A percentile compares a stretch with the other conserved stretches of the same genome.
These are phyloP conservation scores for Hyaloscypha hepaticicola DNA, from an alignment of 495 filamentous ascomycete genomes.

Conservation along the genomic window DNA sequence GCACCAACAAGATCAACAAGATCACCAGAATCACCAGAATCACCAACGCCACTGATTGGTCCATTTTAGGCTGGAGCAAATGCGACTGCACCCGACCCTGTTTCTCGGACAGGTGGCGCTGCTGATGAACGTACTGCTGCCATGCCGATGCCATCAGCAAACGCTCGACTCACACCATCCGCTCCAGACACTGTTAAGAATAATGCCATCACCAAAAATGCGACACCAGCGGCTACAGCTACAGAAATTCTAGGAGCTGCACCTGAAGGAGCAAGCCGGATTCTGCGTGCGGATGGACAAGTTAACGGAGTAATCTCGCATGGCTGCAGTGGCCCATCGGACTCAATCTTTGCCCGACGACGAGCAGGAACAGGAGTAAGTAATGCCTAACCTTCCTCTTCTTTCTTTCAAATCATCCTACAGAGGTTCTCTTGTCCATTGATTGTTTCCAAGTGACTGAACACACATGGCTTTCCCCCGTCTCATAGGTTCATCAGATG, in stretches of 20 bases:
- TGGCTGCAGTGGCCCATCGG: neutral
- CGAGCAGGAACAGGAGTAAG: neutral
- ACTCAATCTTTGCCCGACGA: neutral
- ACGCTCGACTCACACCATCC: neutral
- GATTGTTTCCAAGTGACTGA: neutral
- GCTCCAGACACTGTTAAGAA: neutral
- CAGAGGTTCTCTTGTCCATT: too few relatives aligned
- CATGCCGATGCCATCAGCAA: neutral
- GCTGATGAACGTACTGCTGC: too few relatives aligned
- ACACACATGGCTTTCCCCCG: neutral
- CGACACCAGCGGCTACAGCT: neutral
- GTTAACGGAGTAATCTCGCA: neutral
- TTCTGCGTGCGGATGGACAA: neutral
- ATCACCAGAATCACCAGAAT: too few relatives aligned
- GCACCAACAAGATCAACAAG: neutral
- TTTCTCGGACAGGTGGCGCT: too few relatives aligned
- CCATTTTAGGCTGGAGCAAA: neutral
- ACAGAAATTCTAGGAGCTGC: neutral
- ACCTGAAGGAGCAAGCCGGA: neutral
- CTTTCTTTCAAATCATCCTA: too few relatives aligned
- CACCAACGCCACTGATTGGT: neutral
- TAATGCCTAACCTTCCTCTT: neutral
- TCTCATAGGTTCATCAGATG: too few relatives aligned
- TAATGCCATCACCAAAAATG: neutral
- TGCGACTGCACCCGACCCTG: neutral